Percentiles rank a stretch among this genome's conserved stretches.
These are phyloP conservation scores for Bipolaris zeicola DNA, from an alignment of 2,329 filamentous ascomycete genomes.

Conservation along the genomic window DNA sequence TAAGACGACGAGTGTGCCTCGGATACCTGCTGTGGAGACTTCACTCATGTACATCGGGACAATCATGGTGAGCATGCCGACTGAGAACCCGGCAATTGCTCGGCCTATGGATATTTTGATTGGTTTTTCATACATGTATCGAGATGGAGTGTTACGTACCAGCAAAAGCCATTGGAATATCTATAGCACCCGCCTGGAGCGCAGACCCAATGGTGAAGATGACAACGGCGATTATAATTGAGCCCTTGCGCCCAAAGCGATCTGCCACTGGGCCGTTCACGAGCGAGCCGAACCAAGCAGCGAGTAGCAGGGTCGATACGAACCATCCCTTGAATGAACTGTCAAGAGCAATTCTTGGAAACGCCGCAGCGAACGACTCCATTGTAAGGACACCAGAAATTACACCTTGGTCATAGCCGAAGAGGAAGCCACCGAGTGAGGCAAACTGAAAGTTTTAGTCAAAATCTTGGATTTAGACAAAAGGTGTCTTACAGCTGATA, in stretches of 20 bases:
- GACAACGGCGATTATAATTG: constrained; percentile 27
- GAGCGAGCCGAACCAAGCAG: constrained; percentile 29
- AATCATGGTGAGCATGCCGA: constrained; percentile 33
- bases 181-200: constrained; percentile 26
- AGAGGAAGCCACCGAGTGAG: constrained; percentile 28
- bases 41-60: constrained; percentile 34
- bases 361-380: constrained; percentile 27
- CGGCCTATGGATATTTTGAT: constrained; percentile 12
- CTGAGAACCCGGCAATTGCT: constrained; percentile 26
- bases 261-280: constrained; percentile 32
- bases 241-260: constrained; percentile 27
- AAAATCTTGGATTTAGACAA: accelerated
- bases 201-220: constrained; percentile 28
- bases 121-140: neutral
- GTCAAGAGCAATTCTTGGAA: constrained; percentile 26
- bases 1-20: constrained; percentile 30
- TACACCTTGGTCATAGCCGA: constrained; percentile 31
- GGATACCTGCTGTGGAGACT: constrained; percentile 24
- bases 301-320: constrained; percentile 26
- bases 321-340: constrained; percentile 32
- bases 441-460: constrained; percentile 20
- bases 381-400: constrained; percentile 28
- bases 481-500: constrained; percentile 18
- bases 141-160: constrained; percentile 9
- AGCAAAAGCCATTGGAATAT: constrained; percentile 25